Evolutionary conservation across 2,329 filamentous ascomycete species (phyloP).

Genomic region (Xylariaceae sp.): DNA sequence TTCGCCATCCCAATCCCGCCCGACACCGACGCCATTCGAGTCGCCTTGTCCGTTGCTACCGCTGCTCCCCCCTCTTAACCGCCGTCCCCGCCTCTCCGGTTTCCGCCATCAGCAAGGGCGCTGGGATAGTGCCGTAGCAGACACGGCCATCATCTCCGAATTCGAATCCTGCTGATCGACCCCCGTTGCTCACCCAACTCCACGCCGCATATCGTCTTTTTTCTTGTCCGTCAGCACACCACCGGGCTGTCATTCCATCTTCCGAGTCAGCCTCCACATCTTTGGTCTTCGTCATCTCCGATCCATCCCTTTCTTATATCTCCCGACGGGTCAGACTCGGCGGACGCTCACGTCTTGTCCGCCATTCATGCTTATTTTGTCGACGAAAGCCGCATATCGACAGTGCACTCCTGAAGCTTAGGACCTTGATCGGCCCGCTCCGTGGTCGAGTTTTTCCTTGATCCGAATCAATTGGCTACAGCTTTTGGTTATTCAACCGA

Average conservation of each 20-base stretch:
- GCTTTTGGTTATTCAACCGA: constrained; percentile 14
- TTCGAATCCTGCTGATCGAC: neutral
- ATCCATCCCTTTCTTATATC: constrained; percentile 1
- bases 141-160: neutral
- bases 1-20: neutral
- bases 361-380: constrained; percentile 22
- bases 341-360: constrained; percentile 10
- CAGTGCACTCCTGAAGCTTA: neutral
- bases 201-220: neutral
- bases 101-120: neutral
- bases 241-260: neutral
- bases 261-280: neutral
- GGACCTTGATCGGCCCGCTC: neutral
- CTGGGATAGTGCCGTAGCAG: neutral
- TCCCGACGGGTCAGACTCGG: neutral
- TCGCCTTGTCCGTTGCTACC: neutral
- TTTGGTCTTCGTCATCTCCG: neutral
- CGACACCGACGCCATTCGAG: neutral
- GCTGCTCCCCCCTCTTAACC: neutral
- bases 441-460: neutral
- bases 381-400: constrained; percentile 6
- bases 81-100: neutral
- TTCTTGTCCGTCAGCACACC: constrained; percentile 1
- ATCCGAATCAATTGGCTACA: neutral
- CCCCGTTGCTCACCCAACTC: neutral